A percentile compares a stretch with the other conserved stretches of the same genome.
These are phyloP conservation scores for Pleurotus tuber-regium DNA, from an alignment of 768 basidiomycete species.

Conservation along the genomic window DNA sequence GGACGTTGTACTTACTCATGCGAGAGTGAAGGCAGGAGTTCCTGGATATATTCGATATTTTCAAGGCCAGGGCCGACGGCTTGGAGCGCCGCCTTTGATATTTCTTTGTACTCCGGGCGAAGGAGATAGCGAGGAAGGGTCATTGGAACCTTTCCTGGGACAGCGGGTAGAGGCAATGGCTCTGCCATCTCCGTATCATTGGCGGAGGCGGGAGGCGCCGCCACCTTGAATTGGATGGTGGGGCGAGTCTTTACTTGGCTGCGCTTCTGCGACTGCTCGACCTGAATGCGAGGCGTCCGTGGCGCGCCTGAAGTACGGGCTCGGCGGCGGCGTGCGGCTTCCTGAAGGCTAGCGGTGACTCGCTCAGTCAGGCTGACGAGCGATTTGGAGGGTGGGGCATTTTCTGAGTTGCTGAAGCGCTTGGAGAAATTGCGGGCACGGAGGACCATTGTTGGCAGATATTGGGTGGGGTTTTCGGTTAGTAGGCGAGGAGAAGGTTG, in stretches of 20 bases:
- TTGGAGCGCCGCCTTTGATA: slow-evolving; percentile 43
- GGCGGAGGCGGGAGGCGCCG: slow-evolving; percentile 19
- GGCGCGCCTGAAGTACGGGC: slow-evolving; percentile 27
- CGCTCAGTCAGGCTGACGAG: slow-evolving; percentile 19
- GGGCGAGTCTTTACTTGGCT: slow-evolving; percentile 19
- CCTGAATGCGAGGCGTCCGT: slow-evolving; percentile 22
- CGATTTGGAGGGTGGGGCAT: slow-evolving; percentile 26
- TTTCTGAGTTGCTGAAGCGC: slow-evolving; percentile 27
- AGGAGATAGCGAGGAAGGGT: slow-evolving; percentile 51
- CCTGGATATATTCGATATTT: slow-evolving; percentile 52
- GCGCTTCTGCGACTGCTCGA: slow-evolving; percentile 37
- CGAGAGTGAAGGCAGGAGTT: slow-evolving; percentile 44
- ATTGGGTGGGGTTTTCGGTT: slow-evolving; percentile 3
- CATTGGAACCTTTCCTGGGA: slow-evolving; percentile 20
- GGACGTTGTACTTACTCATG: slow-evolving; percentile 33
- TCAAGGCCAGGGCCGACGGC: slow-evolving; percentile 49
- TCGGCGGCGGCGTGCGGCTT: slow-evolving; percentile 38
- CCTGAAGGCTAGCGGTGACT: slow-evolving; percentile 18
- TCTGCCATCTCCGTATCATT: slow-evolving; percentile 33
- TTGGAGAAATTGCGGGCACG: slow-evolving; percentile 20
- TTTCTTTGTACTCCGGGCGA: slow-evolving; percentile 47
- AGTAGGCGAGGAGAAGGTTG: too few species aligned
- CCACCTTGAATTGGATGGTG: slow-evolving; percentile 13
- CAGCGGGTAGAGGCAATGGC: slow-evolving; percentile 12
- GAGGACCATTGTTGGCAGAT: slow-evolving; percentile 24